phyloP scores from a whole-genome alignment of 495 filamentous ascomycete genomes.

The Aspergillus bertholletiae region DNA sequence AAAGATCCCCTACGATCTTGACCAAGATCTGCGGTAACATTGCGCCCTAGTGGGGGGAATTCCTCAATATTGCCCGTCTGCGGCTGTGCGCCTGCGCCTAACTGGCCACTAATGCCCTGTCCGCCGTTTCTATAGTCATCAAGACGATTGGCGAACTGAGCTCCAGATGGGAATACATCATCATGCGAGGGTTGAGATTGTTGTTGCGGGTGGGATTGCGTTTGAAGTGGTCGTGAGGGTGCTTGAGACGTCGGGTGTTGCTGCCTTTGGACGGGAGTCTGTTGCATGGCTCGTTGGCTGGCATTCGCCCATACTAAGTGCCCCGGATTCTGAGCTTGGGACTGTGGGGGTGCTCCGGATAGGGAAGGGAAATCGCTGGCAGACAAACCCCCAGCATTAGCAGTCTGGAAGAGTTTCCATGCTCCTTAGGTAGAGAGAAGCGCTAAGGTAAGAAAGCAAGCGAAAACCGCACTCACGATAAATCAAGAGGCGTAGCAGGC shows the following conservation, averaged over 20 bases:
- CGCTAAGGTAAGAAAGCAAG: not conserved
- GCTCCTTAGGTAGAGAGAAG: not conserved
- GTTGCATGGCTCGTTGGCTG: constrained; percentile 52
- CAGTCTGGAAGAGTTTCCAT: not conserved
- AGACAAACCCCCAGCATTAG: constrained; percentile 15
- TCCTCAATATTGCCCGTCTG: constrained; percentile 73
- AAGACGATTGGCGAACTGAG: constrained; percentile 52
- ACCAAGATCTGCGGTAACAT: constrained; percentile 64
- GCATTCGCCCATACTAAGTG: constrained; percentile 68
- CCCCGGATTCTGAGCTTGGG: constrained; percentile 52
- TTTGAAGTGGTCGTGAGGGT: constrained; percentile 46
- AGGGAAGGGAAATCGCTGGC: constrained; percentile 80
- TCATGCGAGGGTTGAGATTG: constrained; percentile 58
- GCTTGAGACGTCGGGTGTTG: constrained; percentile 52
- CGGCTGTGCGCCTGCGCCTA: constrained; percentile 52
- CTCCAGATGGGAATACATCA: constrained; percentile 46
- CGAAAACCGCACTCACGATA: constrained; percentile 62
- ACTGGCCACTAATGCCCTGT: constrained; percentile 59
- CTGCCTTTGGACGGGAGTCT: constrained; percentile 64
- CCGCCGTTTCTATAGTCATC: constrained; percentile 58
- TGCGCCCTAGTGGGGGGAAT: constrained; percentile 77
- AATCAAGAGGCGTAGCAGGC: constrained; percentile 68
- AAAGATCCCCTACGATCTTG: constrained; percentile 62
- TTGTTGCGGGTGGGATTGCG: constrained; percentile 54
- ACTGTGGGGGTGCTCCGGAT: constrained; percentile 66